Conservation (phyloP, 1,284 basidiomycete genomes). For the Trametes sp. region DNA sequence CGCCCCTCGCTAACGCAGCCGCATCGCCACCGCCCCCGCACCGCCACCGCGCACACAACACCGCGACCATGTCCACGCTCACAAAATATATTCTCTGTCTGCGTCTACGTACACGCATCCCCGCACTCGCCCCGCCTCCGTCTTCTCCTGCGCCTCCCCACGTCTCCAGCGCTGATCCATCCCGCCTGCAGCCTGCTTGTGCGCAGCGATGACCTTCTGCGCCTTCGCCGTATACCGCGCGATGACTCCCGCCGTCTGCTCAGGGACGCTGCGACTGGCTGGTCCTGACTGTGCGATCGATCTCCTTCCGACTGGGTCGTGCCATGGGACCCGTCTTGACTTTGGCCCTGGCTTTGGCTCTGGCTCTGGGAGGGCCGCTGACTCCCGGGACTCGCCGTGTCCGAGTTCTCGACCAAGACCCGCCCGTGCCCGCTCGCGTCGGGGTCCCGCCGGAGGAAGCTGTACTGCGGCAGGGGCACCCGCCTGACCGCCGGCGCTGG, state of each 20-base stretch:
- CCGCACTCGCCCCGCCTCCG: too few species aligned
- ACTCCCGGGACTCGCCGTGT: constrained; percentile 47
- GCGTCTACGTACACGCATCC: too few species aligned
- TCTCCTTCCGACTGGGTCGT: constrained; percentile 3
- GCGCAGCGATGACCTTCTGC: too few species aligned
- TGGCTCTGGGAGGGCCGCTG: constrained; percentile 22
- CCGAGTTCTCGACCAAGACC: constrained; percentile 60
- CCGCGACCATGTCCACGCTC: too few species aligned
- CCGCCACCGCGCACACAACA: too few species aligned
- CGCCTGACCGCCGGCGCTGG: constrained; percentile 15
- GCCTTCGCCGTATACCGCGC: too few species aligned
- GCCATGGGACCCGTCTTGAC: constrained; percentile 1
- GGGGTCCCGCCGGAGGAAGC: constrained; percentile 23
- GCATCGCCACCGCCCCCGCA: too few species aligned
- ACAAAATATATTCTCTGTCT: too few species aligned
- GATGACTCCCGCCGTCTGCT: too few species aligned
- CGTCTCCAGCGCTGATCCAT: too few species aligned
- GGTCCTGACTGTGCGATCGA: constrained; percentile 21
- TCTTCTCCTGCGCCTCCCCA: too few species aligned
- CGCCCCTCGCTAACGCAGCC: too few species aligned
- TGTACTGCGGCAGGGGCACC: constrained; percentile 25
- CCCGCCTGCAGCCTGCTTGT: not conserved
- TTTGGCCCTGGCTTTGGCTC: constrained; percentile 22
- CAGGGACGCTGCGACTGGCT: constrained; percentile 28
- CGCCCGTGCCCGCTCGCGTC: constrained; percentile 43